These are phyloP conservation scores for Thermochaetoides thermophila DNA, from an alignment of 495 filamentous ascomycete genomes.

Conservation along the genomic window DNA sequence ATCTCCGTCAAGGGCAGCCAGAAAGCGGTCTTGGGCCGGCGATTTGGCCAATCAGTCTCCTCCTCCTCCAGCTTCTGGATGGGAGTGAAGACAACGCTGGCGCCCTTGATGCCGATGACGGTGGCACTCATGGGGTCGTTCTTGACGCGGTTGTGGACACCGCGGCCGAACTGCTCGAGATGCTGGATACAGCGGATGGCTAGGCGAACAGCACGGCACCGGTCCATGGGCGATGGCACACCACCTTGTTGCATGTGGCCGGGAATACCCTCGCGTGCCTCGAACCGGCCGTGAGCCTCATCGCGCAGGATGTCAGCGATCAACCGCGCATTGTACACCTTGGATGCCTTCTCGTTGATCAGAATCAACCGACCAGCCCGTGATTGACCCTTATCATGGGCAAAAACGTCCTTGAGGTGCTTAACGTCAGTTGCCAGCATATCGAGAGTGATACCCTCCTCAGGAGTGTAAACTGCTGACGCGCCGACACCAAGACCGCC, in stretches of 20 bases:
- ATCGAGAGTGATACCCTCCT: slow-evolving; percentile 86
- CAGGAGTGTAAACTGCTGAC: slow-evolving; percentile 91
- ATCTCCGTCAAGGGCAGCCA: slow-evolving; percentile 72
- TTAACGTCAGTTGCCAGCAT: slow-evolving; percentile 88
- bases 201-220: slow-evolving; percentile 79
- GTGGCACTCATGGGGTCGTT: slow-evolving; percentile 52
- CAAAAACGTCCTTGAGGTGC: slow-evolving; percentile 74
- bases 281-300: slow-evolving; percentile 82
- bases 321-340: slow-evolving; percentile 79
- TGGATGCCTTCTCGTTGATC: slow-evolving; percentile 81
- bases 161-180: slow-evolving; percentile 59
- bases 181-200: slow-evolving; percentile 86
- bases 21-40: slow-evolving; percentile 71
- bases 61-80: slow-evolving; percentile 62
- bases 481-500: slow-evolving; percentile 82
- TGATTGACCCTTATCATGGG: slow-evolving; percentile 73
- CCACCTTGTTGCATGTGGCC: slow-evolving; percentile 97
- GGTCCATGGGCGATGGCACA: slow-evolving; percentile 88
- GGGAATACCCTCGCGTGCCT: slow-evolving; percentile 83
- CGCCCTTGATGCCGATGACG: slow-evolving; percentile 88
- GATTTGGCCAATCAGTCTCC: slow-evolving; percentile 86
- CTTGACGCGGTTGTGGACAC: slow-evolving; percentile 50
- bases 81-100: slow-evolving; percentile 69
- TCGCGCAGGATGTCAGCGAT: slow-evolving; percentile 92
- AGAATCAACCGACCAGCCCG: slow-evolving; percentile 89